These are phyloP conservation scores for Tolypocladium pustulatum DNA, from an alignment of 2,329 filamentous ascomycete species.

Conservation along the genomic window DNA sequence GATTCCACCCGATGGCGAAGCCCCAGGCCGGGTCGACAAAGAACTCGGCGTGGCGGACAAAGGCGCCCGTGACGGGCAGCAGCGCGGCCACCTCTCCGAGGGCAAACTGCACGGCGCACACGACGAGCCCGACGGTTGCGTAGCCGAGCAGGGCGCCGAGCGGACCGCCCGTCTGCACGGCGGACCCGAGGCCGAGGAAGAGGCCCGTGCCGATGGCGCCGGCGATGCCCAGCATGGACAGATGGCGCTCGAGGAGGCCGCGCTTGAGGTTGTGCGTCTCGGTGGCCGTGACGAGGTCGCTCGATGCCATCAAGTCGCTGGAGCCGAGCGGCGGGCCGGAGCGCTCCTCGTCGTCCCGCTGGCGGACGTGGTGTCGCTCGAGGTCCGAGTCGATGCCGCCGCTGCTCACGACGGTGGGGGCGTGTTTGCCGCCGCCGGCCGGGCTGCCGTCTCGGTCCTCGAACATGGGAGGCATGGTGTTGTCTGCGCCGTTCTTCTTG, in stretches of 20 bases:
- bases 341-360: not conserved
- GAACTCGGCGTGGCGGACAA: constrained; percentile 49
- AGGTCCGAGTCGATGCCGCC: not conserved
- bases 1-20: constrained; percentile 43
- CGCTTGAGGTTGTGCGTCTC: constrained; percentile 40
- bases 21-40: constrained; percentile 52
- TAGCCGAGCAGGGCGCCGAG: constrained; percentile 40
- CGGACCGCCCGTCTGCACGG: constrained; percentile 39
- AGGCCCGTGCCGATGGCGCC: constrained; percentile 51
- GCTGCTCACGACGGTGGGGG: not conserved
- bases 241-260: constrained; percentile 29
- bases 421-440: not conserved
- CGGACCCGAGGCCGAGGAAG: constrained; percentile 46
- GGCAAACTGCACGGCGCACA: constrained; percentile 47
- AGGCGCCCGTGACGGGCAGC: constrained; percentile 51
- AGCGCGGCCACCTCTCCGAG: constrained; percentile 50
- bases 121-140: constrained; percentile 43
- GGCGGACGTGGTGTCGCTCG: not conserved
- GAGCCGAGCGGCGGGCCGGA: not conserved
- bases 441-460: not conserved
- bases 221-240: constrained; percentile 53
- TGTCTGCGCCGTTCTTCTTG: not conserved
- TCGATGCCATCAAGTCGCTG: constrained; percentile 14
- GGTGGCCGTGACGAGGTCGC: constrained; percentile 30
- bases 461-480: not conserved